Evolutionary conservation across 2,329 filamentous ascomycete species (phyloP).

Genomic region (Allantophomopsis lycopodina): DNA sequence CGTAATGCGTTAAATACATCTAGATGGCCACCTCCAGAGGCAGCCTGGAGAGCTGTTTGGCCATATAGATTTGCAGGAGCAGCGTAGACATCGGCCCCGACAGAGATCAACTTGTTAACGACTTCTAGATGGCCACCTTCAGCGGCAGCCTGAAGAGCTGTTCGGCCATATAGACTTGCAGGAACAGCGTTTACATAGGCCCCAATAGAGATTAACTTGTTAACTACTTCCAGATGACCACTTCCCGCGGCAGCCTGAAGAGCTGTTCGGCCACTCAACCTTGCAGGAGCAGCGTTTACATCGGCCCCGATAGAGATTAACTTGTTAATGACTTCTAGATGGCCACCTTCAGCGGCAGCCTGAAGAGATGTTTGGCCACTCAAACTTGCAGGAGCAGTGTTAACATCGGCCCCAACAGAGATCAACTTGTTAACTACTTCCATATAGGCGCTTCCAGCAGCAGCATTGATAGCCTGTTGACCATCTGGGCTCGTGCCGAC

Average conservation of each 20-base stretch:
- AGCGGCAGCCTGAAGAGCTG: no score
- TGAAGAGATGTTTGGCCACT: conserved; percentile 3
- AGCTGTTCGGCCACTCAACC: not conserved
- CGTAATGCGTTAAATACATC: no score
- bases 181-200: not conserved
- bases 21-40: no score
- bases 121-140: not conserved
- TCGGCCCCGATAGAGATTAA: not conserved
- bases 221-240: not conserved
- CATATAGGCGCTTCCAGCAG: conserved; percentile 2
- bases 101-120: not conserved
- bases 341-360: conserved; percentile 1
- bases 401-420: conserved; percentile 3
- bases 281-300: not conserved
- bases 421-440: conserved; percentile 2
- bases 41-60: not conserved
- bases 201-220: not conserved
- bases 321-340: not conserved
- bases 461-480: conserved; percentile 5
- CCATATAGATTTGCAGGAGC: not conserved
- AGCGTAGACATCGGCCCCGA: not conserved
- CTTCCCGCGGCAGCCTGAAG: not conserved
- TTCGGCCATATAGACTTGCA: not conserved
- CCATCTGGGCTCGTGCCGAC: conserved; percentile 3
- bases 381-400: conserved; percentile 5